Conservation (phyloP, 805 yeast genomes). For the Yarrowia phangngaensis region DNA sequence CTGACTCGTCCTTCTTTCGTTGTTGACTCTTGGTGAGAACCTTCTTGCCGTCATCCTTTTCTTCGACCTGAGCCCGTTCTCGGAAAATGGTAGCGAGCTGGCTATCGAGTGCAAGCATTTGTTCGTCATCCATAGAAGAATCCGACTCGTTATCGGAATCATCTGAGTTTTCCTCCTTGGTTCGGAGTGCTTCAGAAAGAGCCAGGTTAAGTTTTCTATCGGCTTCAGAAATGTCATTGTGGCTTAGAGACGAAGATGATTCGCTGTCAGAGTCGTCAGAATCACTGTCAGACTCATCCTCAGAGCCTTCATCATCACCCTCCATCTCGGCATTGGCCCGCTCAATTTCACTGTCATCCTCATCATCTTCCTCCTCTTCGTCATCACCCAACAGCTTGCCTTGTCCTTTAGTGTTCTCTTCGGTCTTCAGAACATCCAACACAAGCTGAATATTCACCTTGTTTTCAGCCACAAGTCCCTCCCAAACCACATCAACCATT, state of each 20-base stretch:
- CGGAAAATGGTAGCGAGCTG: slow-evolving; percentile 79
- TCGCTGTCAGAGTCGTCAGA: slow-evolving; percentile 45
- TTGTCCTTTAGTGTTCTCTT: slow-evolving; percentile 81
- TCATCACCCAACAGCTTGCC: slow-evolving; percentile 66
- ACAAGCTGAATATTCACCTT: slow-evolving; percentile 47
- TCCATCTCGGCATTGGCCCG: slow-evolving; percentile 40
- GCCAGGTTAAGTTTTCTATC: slow-evolving; percentile 42
- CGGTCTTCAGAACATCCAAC: slow-evolving; percentile 55
- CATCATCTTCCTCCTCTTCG: slow-evolving; percentile 47
- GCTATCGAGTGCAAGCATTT: slow-evolving; percentile 90
- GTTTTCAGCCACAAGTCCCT: slow-evolving; percentile 47
- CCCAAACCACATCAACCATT: slow-evolving; percentile 55
- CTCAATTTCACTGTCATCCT: slow-evolving; percentile 44
- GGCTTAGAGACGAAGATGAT: slow-evolving; percentile 34
- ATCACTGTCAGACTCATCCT: slow-evolving; percentile 38
- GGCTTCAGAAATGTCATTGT: slow-evolving; percentile 41
- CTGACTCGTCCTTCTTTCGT: slow-evolving; percentile 61
- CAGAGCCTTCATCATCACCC: slow-evolving; percentile 36
- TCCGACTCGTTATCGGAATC: slow-evolving; percentile 43
- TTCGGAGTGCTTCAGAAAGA: slow-evolving; percentile 34
- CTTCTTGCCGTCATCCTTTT: slow-evolving; percentile 55
- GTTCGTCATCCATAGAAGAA: slow-evolving; percentile 87
- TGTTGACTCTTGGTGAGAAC: slow-evolving; percentile 22
- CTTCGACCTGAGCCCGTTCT: slow-evolving; percentile 54
- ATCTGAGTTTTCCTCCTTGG: slow-evolving; percentile 29